phyloP scores from a whole-genome alignment of 2,329 filamentous ascomycete genomes.

The Fusarium circinatum region DNA sequence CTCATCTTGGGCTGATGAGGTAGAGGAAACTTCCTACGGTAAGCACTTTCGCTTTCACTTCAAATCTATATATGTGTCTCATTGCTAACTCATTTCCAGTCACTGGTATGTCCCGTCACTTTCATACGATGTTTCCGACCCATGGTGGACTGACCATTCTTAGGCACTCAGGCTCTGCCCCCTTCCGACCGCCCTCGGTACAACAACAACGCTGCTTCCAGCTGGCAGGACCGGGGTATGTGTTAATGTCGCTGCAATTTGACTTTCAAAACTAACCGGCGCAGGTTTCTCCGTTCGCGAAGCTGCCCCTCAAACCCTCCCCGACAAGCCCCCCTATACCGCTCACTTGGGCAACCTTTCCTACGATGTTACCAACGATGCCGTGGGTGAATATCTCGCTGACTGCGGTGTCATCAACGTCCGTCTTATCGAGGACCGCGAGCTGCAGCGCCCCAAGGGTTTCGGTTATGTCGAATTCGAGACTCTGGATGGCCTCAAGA shows the following conservation, averaged over 20 bases:
- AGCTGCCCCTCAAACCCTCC: conserved; percentile 76
- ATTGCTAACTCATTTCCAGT: conserved; percentile 48
- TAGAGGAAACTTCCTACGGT: conserved; percentile 85
- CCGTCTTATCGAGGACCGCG: conserved; percentile 95
- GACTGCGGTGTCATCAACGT: conserved; percentile 89
- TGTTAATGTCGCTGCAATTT: background rate
- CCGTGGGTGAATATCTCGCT: conserved; percentile 86
- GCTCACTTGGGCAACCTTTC: conserved; percentile 97
- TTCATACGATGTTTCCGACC: conserved; percentile 13
- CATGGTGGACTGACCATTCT: conserved; percentile 39
- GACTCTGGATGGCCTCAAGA: conserved; percentile 87
- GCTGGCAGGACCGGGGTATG: conserved; percentile 59
- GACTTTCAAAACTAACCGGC: conserved; percentile 34
- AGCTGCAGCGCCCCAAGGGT: conserved; percentile 93
- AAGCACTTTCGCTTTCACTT: conserved; percentile 54
- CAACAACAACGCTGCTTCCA: conserved; percentile 46
- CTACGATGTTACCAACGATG: conserved; percentile 87
- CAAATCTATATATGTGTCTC: conserved; percentile 21
- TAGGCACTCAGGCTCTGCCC: conserved; percentile 68
- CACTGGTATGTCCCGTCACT: conserved; percentile 48
- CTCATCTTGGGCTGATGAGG: conserved; percentile 99
- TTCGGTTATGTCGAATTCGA: conserved; percentile 98
- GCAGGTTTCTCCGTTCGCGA: conserved; percentile 73
- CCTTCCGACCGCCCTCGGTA: conserved; percentile 57
- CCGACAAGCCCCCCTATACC: conserved; percentile 92